phyloP scores from a whole-genome alignment of 2,329 filamentous ascomycete genomes.

The Neopestalotiopsis rosae region DNA sequence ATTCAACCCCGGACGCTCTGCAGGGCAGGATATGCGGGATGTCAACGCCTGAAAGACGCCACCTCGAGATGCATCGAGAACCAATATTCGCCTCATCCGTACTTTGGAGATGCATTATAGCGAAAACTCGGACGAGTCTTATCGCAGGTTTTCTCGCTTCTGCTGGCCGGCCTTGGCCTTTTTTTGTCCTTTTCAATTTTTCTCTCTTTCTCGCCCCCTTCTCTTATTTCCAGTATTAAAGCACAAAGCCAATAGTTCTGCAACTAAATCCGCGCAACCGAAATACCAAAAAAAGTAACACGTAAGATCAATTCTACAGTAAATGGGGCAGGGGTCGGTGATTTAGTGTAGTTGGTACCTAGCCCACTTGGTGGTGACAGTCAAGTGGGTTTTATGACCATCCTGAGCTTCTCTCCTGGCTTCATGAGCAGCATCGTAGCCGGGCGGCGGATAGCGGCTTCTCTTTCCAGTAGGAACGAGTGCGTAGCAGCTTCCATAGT shows the following conservation, averaged over 20 bases:
- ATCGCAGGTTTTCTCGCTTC: background rate
- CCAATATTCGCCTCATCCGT: background rate
- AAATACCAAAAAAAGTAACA: conserved; percentile 1
- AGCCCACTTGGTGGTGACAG: conserved; percentile 2
- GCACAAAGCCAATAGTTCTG: background rate
- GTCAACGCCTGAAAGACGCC: background rate
- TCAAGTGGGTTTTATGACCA: background rate
- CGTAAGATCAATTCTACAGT: background rate
- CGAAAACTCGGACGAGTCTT: background rate
- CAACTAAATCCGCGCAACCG: background rate
- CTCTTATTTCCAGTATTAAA: background rate
- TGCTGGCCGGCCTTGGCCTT: background rate
- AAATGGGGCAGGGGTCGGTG: background rate
- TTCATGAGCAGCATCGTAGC: background rate
- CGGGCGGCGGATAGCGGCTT: too few relatives aligned
- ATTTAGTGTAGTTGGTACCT: background rate
- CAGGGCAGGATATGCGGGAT: background rate
- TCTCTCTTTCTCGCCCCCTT: background rate
- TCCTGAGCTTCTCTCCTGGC: background rate
- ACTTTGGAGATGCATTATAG: background rate
- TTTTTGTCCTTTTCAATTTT: background rate
- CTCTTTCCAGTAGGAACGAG: too few relatives aligned
- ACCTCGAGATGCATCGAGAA: background rate
- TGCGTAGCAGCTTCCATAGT: too few relatives aligned
- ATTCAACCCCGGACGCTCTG: background rate